Conservation (phyloP, 2,329 filamentous ascomycete genomes). For the Lanzia echinophila region DNA sequence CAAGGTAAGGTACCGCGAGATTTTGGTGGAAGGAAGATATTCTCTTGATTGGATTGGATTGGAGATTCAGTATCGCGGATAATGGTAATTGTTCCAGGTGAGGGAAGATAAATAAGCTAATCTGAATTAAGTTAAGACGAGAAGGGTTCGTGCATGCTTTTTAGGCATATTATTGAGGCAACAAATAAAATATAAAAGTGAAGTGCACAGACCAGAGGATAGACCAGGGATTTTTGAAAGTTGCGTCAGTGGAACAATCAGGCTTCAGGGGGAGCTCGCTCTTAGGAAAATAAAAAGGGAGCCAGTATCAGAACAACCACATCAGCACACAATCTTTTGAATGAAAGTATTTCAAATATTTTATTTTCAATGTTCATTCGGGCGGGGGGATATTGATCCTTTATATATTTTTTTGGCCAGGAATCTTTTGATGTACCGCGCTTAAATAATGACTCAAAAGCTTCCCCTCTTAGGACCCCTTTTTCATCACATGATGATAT, state of each 20-base stretch:
- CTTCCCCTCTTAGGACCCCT: conserved; percentile 7
- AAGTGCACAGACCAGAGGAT: background rate
- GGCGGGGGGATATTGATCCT: background rate
- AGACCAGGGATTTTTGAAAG: conserved; percentile 8
- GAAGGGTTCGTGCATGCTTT: background rate
- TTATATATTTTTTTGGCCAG: conserved; percentile 25
- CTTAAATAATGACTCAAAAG: conserved; percentile 26
- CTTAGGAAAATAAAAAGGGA: conserved; percentile 10
- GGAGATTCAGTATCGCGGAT: background rate
- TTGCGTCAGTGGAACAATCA: conserved; percentile 18
- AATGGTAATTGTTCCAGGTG: background rate
- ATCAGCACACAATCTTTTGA: background rate
- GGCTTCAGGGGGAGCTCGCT: background rate
- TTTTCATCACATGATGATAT: conserved; percentile 23
- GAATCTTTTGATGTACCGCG: conserved; percentile 13
- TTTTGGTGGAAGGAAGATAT: too few relatives aligned
- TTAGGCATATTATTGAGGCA: background rate
- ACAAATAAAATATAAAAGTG: background rate
- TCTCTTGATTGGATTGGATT: background rate
- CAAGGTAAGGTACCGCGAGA: too few relatives aligned
- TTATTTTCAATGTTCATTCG: background rate
- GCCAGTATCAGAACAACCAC: background rate
- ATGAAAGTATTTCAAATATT: too few relatives aligned
- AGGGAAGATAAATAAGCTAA: too few relatives aligned
- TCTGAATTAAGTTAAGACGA: background rate